These are phyloP conservation scores for Angomonas ambiguus DNA, from an alignment of 208 protist species.

Conservation along the genomic window DNA sequence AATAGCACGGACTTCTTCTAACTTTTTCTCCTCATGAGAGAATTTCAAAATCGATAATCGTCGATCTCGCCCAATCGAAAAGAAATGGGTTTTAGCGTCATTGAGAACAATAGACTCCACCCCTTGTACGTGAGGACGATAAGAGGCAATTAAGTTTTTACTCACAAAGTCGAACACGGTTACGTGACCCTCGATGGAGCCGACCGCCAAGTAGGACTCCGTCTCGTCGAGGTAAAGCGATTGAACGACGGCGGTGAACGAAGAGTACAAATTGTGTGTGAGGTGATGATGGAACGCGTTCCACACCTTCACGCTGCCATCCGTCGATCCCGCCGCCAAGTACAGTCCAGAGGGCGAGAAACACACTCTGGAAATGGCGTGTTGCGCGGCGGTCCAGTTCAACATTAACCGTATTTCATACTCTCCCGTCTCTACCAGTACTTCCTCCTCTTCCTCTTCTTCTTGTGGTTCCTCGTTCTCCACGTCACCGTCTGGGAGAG, in stretches of 20 bases:
- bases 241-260: slow-evolving; percentile 52
- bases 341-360: slow-evolving; percentile 66
- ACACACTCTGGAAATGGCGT: slow-evolving; percentile 77
- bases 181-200: slow-evolving; percentile 82
- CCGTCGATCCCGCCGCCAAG: slow-evolving; percentile 75
- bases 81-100: slow-evolving; percentile 43
- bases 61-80: slow-evolving; percentile 76
- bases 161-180: slow-evolving; percentile 76
- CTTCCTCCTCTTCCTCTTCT: slow-evolving; percentile 14
- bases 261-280: slow-evolving; percentile 78
- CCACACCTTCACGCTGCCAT: slow-evolving; percentile 85
- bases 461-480: background rate
- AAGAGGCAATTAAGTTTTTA: slow-evolving; percentile 49
- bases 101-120: slow-evolving; percentile 67
- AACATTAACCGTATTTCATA: slow-evolving; percentile 42
- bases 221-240: slow-evolving; percentile 54
- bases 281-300: slow-evolving; percentile 88
- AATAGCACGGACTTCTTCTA: slow-evolving; percentile 55
- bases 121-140: slow-evolving; percentile 72
- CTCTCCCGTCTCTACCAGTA: background rate
- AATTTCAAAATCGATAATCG: slow-evolving; percentile 46
- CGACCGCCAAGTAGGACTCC: slow-evolving; percentile 60
- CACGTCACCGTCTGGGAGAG: background rate
- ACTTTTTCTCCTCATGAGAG: slow-evolving; percentile 13
- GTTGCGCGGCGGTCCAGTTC: slow-evolving; percentile 82